Conservation (phyloP, 1,284 basidiomycete genomes). For the Heterobasidion occidentale region DNA sequence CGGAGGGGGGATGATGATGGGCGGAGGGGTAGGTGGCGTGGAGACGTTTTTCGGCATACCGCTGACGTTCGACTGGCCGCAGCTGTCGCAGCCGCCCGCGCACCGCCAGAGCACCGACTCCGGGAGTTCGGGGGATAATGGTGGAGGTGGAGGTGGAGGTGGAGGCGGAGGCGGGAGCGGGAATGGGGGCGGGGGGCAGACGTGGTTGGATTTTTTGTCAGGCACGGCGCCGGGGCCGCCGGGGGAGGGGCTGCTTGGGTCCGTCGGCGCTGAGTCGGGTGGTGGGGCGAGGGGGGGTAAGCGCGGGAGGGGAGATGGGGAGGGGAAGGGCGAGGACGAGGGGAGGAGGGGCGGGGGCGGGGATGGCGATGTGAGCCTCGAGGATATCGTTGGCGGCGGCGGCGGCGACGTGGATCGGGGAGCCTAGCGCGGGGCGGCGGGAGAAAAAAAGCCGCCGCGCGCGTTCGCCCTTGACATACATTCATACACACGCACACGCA, state of each 20-base stretch:
- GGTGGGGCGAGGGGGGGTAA: neutral
- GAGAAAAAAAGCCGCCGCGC: no score
- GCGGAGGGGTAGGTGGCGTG: neutral
- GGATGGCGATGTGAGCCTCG: neutral
- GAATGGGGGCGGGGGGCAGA: neutral
- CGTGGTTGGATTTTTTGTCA: neutral
- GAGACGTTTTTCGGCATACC: slow-evolving; percentile 10
- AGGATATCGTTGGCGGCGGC: neutral
- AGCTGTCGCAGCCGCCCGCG: neutral
- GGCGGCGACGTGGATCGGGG: no score
- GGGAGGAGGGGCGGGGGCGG: neutral
- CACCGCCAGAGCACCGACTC: neutral
- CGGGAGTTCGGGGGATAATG: neutral
- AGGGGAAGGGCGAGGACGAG: neutral
- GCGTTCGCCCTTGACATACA: neutral
- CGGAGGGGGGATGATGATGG: neutral
- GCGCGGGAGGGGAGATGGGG: neutral
- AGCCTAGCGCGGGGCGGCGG: neutral
- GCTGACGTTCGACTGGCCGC: slow-evolving; percentile 16
- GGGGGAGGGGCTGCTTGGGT: neutral
- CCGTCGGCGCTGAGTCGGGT: neutral
- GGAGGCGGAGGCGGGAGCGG: no score
- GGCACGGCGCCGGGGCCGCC: no score
- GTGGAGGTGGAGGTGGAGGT: no score
- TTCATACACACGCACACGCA: no score